A percentile compares a stretch with the other conserved stretches of the same genome.
Evolutionary conservation across 2,329 filamentous ascomycete species (phyloP).

Genomic region (Alternaria sp.): DNA sequence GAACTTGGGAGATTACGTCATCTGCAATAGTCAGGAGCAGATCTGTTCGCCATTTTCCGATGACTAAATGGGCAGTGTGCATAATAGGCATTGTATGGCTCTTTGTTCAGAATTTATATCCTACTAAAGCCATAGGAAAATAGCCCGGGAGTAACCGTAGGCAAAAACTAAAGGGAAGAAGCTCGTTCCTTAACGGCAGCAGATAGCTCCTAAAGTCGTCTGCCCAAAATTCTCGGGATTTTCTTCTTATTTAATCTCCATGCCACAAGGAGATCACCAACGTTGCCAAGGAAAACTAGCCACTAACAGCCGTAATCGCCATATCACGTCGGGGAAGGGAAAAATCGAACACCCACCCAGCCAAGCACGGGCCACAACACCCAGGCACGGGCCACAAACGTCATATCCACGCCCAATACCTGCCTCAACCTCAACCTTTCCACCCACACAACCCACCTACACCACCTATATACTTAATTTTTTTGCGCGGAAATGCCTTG

Average conservation of each 20-base stretch:
- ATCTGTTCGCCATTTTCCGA: background rate
- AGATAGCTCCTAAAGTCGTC: background rate
- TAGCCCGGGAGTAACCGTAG: slow-evolving; percentile 1
- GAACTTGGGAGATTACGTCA: background rate
- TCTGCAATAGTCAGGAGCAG: background rate
- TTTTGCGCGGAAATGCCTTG: no score
- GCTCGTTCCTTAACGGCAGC: background rate
- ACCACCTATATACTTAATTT: no score
- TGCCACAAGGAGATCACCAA: background rate
- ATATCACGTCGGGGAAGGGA: no score
- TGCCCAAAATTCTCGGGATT: background rate
- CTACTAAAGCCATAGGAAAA: background rate
- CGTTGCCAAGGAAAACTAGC: background rate
- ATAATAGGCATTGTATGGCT: background rate
- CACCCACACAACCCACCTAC: no score
- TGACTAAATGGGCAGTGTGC: background rate
- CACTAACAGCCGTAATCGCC: background rate
- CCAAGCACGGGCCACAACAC: no score
- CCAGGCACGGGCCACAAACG: no score
- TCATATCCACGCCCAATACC: no score
- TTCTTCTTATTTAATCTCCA: background rate
- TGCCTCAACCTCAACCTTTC: no score
- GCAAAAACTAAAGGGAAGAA: background rate
- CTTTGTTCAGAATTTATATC: background rate
- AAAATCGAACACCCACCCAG: no score